phyloP scores from a whole-genome alignment of 2,329 filamentous ascomycete species.

The Trichoderma cornu-damae region DNA sequence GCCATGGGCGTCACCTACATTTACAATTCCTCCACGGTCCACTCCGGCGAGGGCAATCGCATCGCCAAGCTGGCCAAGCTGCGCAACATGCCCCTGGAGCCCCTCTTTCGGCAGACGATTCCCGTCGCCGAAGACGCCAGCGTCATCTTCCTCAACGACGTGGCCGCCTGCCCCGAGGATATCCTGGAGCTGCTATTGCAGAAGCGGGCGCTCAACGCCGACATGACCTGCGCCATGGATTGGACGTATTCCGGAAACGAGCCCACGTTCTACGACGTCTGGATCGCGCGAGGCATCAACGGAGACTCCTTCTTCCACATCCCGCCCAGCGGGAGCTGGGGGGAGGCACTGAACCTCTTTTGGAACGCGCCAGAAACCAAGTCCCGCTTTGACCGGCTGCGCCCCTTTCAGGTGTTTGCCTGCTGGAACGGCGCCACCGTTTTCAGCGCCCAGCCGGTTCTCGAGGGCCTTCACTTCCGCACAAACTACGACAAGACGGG shows the following conservation, averaged over 20 bases:
- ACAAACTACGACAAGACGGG: slow-evolving; percentile 23
- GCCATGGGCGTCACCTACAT: slow-evolving; percentile 38
- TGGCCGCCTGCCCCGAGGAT: slow-evolving; percentile 49
- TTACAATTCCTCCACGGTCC: slow-evolving; percentile 38
- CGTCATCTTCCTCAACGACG: slow-evolving; percentile 51
- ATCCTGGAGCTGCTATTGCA: slow-evolving; percentile 53
- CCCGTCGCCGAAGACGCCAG: slow-evolving; percentile 35
- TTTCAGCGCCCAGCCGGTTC: slow-evolving; percentile 44
- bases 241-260: slow-evolving; percentile 44
- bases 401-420: slow-evolving; percentile 55
- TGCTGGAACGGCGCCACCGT: slow-evolving; percentile 56
- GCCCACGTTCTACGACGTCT: slow-evolving; percentile 54
- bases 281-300: slow-evolving; percentile 47
- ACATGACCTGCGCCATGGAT: slow-evolving; percentile 57
- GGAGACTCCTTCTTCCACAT: slow-evolving; percentile 54
- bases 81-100: slow-evolving; percentile 48
- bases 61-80: slow-evolving; percentile 46
- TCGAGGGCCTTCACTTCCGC: slow-evolving; percentile 44
- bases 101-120: slow-evolving; percentile 33
- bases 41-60: slow-evolving; percentile 41
- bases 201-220: slow-evolving; percentile 40
- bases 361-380: slow-evolving; percentile 41
- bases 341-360: slow-evolving; percentile 47
- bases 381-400: slow-evolving; percentile 30
- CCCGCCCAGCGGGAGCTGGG: slow-evolving; percentile 45